Evolutionary conservation across 2,329 filamentous ascomycete genomes (phyloP), one percentile per base, ranked within the genome.

Genomic region (Colletotrichum navitas): DNA sequence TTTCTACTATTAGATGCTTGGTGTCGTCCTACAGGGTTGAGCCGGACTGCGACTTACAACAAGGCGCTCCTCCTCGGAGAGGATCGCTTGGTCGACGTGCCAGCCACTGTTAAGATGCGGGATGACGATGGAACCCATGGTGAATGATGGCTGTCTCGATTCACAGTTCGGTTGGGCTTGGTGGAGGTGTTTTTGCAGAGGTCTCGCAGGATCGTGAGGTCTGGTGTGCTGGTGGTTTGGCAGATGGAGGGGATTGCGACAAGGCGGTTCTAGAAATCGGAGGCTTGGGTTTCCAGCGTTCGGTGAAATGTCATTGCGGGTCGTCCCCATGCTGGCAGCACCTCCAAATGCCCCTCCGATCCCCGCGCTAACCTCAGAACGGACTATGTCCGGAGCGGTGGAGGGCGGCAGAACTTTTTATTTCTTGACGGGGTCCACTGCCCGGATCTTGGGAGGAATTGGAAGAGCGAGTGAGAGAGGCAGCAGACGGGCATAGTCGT

Each of bases 61-160:
- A 1, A 98, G 90, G 60, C 95, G 92, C 79, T 98, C 95, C 80
- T 97, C 94, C 84, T 98, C 95, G 54, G 87, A 89, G 70, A 79
- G 72, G 26, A 71, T 63, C 29, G 73, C 71, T 47, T 74, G 73
- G 49, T 74, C 71, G 79, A 99, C 96, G 82, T 99, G 96, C 96
- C 95, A 99, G 81, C 94, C 96, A 52, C 93, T 95, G 76, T 90
- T 89, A 58, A 99, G 89, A 82, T 98, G 95, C 56, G 95, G 95
- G 64, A 99, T 90, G 61, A 97, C 93, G 74, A 98, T 93, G 78
- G 94, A 97, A 77, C 94, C 94, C 87, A 89, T 89, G 73, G 29
- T 74, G 60, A 51, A 24, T 63, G 36, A 24, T 11, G 18, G 18
- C 12, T 47, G 63, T 54, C 8, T 24, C 12, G 14, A 34, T 10